phyloP scores from a whole-genome alignment of 2,329 filamentous ascomycete genomes.

The Zymoseptoria crescenta region DNA sequence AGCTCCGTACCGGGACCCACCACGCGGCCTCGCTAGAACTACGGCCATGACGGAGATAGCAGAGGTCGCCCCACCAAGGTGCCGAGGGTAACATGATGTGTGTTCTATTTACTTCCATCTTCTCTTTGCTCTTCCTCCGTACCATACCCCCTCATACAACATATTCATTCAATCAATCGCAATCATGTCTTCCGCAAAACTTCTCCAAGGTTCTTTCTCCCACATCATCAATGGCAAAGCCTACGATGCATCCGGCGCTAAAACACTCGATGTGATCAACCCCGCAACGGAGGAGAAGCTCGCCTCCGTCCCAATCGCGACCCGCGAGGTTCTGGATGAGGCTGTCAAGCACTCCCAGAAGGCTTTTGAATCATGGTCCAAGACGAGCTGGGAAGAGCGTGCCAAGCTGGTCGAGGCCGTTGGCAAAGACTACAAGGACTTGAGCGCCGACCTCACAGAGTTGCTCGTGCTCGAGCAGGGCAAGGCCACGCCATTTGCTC shows the following conservation, averaged over 20 bases:
- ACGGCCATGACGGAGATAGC: neutral
- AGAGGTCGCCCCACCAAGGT: neutral
- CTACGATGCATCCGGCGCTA: constrained; percentile 20
- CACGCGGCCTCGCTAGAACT: neutral
- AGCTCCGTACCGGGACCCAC: neutral
- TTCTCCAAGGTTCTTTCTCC: constrained; percentile 21
- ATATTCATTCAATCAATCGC: neutral
- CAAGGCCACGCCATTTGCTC: constrained; percentile 12
- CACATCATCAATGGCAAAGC: constrained; percentile 33
- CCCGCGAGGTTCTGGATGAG: constrained; percentile 32
- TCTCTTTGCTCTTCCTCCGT: neutral
- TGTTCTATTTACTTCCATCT: neutral
- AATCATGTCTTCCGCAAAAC: constrained; percentile 12
- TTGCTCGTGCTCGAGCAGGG: constrained; percentile 16
- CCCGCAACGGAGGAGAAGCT: constrained; percentile 30
- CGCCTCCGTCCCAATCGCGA: constrained; percentile 30
- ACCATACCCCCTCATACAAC: neutral
- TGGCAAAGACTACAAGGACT: constrained; percentile 13
- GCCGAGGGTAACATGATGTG: neutral
- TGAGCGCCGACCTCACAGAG: constrained; percentile 9
- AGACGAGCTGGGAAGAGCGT: constrained; percentile 29
- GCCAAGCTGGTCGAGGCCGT: constrained; percentile 11
- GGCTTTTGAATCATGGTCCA: constrained; percentile 31
- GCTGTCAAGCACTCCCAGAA: constrained; percentile 30
- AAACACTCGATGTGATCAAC: constrained; percentile 28